Percentiles rank a stretch among this genome's conserved stretches.
Conservation (phyloP, 129 eudicot species). For the Solidago caesia region DNA sequence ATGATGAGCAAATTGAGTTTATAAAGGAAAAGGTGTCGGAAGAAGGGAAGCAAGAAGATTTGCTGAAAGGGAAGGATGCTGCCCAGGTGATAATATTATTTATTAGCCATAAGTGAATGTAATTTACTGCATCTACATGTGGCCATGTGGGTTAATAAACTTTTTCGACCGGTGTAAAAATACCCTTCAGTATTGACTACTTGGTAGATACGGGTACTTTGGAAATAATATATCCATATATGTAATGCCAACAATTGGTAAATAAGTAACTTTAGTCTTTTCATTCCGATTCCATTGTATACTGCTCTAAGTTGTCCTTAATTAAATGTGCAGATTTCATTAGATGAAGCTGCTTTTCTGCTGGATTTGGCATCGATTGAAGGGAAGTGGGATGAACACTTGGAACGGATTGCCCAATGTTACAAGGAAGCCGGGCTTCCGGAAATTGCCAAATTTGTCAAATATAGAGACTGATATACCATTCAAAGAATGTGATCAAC, state of each 20-base stretch:
- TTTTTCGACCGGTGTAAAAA: neutral
- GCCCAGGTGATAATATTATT: slow-evolving; percentile 57
- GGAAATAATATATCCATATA: neutral
- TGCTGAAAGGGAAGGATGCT: slow-evolving; percentile 86
- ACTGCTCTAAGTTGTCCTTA: neutral
- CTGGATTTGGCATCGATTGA: slow-evolving; percentile 88
- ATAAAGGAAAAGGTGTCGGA: slow-evolving; percentile 86
- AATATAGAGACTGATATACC: slow-evolving; percentile 54
- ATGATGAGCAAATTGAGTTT: slow-evolving; percentile 95
- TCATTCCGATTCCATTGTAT: neutral
- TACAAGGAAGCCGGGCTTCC: slow-evolving; percentile 68
- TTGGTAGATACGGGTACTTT: neutral
- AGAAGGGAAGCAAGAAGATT: slow-evolving; percentile 83
- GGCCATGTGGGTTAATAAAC: neutral
- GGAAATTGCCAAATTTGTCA: slow-evolving; percentile 77
- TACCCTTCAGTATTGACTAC: neutral
- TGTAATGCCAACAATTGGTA: slow-evolving; percentile 6
- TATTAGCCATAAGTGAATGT: slow-evolving; percentile 7
- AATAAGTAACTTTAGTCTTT: slow-evolving; percentile 10
- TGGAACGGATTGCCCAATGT: slow-evolving; percentile 82
- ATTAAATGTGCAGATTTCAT: slow-evolving; percentile 53
- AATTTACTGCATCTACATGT: neutral
- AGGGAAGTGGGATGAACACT: slow-evolving; percentile 78
- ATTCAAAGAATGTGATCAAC: slow-evolving; percentile 16
- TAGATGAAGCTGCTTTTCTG: slow-evolving; percentile 95